Evolutionary conservation across 331 rosid genomes (phyloP), one percentile per base, ranked within the genome.

Genomic region (Acacia pycnantha): DNA sequence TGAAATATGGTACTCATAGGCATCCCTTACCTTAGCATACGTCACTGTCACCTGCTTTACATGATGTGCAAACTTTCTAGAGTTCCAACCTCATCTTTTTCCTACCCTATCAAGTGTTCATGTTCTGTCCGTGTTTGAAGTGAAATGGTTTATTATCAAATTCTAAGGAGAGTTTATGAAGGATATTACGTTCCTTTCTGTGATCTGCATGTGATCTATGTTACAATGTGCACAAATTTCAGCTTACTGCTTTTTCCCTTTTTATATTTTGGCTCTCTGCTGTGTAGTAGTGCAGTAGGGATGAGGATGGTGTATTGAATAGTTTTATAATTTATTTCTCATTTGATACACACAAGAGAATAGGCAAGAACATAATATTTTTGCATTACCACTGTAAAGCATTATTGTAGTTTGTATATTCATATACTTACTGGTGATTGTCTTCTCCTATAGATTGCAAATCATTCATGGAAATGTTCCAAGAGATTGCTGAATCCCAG

Each of bases 401-500:
- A 62, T 41, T 37, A 13, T 27, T 71, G 16, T 77, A n/a, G 2
- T 24, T 4, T 44, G 12, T 26, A 46, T 10, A n/a, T 2, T 3
- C 48, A 8, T 61, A 16, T 62, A 29, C 15, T 77, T 12, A 72
- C 68, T 78, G 47, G 76, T 50, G 33, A 47, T 58, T 47, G 18
- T 68, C 24, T 21, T 73, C 19, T 71, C 68, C 70, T 11, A 74
- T 46, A 94, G 98, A 92, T 82, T 88, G 92, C 93, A 92, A 79
- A 79, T 77, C 29, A 48, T 94, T 94, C 86, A 92, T 92, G 91
- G 97, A 92, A 71, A 89, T 56, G 70, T 94, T 94, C 81, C 89
- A 91, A 86, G 98, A 94, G 88, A 86, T 90, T 76, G 97, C 90
- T 0, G 98, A 94, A 72, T 89, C 97, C 76, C 91, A 89, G 76